Conservation (phyloP, 1,139 yeast genomes). For the Blastobotrys capitulatus region DNA sequence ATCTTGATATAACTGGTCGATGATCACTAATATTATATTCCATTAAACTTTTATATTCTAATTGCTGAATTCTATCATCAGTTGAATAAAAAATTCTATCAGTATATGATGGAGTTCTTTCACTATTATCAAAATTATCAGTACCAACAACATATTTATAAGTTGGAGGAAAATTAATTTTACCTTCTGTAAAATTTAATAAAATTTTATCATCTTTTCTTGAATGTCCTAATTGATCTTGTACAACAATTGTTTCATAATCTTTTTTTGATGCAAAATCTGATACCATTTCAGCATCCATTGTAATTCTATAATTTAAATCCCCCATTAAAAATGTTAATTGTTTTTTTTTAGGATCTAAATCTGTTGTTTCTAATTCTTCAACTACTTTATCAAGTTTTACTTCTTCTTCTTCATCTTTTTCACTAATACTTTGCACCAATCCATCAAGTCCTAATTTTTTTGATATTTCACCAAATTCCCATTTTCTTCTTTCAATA, state of each 20-base stretch:
- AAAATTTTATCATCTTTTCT: constrained; percentile 50
- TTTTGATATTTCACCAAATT: constrained; percentile 37
- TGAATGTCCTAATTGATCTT: constrained; percentile 56
- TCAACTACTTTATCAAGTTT: constrained; percentile 10
- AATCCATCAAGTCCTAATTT: constrained; percentile 26
- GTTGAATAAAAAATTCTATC: constrained; percentile 54
- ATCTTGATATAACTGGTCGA: constrained; percentile 59
- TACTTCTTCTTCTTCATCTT: constrained; percentile 21
- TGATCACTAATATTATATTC: constrained; percentile 61
- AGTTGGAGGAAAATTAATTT: constrained; percentile 66
- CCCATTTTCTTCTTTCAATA: constrained; percentile 39
- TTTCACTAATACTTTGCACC: constrained; percentile 15
- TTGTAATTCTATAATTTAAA: constrained; percentile 59
- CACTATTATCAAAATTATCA: constrained; percentile 20
- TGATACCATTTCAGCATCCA: constrained; percentile 39
- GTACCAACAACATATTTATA: constrained; percentile 47
- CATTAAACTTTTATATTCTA: constrained; percentile 21
- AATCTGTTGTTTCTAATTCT: constrained; percentile 7
- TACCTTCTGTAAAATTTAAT: constrained; percentile 58
- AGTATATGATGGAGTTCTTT: constrained; percentile 74
- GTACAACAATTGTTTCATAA: constrained; percentile 44
- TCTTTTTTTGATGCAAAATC: constrained; percentile 41
- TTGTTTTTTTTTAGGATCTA: constrained; percentile 13
- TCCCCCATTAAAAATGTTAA: constrained; percentile 62
- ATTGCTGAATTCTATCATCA: constrained; percentile 16